phyloP scores from a whole-genome alignment of 352 stramenopile species.

The Pythium folliculosum region DNA sequence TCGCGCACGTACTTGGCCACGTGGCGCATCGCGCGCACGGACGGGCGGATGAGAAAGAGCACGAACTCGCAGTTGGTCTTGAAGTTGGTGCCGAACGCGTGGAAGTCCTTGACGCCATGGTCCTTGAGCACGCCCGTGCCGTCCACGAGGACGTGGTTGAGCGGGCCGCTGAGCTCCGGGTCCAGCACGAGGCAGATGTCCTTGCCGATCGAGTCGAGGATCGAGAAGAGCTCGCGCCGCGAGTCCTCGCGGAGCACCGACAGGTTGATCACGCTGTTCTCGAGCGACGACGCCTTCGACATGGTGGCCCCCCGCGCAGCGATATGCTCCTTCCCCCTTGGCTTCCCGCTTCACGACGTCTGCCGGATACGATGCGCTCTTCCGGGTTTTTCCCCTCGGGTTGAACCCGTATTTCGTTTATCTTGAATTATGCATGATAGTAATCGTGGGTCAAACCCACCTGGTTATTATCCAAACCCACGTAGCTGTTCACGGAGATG shows the following conservation, averaged over 20 bases:
- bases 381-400: conserved; percentile 12
- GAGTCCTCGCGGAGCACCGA: conserved; percentile 85
- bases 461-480: conserved; percentile 1
- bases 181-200: conserved; percentile 90
- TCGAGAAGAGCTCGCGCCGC: conserved; percentile 80
- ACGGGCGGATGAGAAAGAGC: conserved; percentile 88
- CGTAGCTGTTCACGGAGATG: conserved; percentile 3
- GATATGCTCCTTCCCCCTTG: background rate
- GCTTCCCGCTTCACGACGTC: conserved; percentile 2
- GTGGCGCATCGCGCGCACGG: conserved; percentile 72
- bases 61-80: conserved; percentile 87
- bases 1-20: conserved; percentile 81
- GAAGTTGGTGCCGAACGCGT: conserved; percentile 77
- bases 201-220: conserved; percentile 84
- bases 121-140: conserved; percentile 84
- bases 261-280: conserved; percentile 86
- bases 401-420: background rate
- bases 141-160: conserved; percentile 88
- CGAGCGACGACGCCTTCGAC: conserved; percentile 80
- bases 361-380: conserved; percentile 9
- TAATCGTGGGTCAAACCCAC: conserved; percentile 8
- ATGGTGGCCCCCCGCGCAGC: conserved; percentile 28
- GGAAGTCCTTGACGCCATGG: conserved; percentile 85
- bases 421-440: background rate
- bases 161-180: conserved; percentile 72